Conservation (phyloP, 208 protist genomes). For the Leishmania gerbilli region DNA sequence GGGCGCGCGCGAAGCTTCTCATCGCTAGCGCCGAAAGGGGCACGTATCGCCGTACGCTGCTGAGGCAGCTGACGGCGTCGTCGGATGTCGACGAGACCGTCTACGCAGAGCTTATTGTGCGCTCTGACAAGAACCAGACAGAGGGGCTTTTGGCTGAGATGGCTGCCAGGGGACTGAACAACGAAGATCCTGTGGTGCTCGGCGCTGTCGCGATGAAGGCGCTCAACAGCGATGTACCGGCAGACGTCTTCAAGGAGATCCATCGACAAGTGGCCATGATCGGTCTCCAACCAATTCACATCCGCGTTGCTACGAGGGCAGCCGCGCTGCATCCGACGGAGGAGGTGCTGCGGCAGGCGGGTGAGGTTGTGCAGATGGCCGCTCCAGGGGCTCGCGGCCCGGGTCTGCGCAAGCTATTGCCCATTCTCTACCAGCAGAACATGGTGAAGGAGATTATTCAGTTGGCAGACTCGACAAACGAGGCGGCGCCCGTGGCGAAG, state of each 20-base stretch:
- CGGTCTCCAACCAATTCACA: conserved; percentile 58
- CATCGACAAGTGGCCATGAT: conserved; percentile 53
- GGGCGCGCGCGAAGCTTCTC: conserved; percentile 52
- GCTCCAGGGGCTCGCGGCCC: conserved; percentile 25
- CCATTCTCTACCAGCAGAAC: conserved; percentile 61
- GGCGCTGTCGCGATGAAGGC: conserved; percentile 51
- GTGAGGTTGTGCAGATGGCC: conserved; percentile 42
- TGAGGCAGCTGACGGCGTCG: conserved; percentile 63
- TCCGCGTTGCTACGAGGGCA: conserved; percentile 41
- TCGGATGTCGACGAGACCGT: conserved; percentile 73
- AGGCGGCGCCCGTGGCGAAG: conserved; percentile 36
- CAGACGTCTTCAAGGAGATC: conserved; percentile 67
- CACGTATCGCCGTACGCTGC: conserved; percentile 35
- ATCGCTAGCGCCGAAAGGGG: conserved; percentile 57
- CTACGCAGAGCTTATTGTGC: conserved; percentile 72
- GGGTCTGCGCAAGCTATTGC: conserved; percentile 56
- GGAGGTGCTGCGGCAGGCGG: conserved; percentile 38
- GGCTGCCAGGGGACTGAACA: conserved; percentile 65
- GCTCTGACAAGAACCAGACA: conserved; percentile 49
- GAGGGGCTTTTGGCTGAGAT: conserved; percentile 63
- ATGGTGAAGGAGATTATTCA: conserved; percentile 73
- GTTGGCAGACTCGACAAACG: conserved; percentile 51
- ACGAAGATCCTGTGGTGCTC: conserved; percentile 73
- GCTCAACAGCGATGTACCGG: conserved; percentile 50
- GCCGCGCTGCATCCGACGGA: conserved; percentile 37